Evolutionary conservation across 495 filamentous ascomycete species (phyloP).

Genomic region (Neurospora africana): DNA sequence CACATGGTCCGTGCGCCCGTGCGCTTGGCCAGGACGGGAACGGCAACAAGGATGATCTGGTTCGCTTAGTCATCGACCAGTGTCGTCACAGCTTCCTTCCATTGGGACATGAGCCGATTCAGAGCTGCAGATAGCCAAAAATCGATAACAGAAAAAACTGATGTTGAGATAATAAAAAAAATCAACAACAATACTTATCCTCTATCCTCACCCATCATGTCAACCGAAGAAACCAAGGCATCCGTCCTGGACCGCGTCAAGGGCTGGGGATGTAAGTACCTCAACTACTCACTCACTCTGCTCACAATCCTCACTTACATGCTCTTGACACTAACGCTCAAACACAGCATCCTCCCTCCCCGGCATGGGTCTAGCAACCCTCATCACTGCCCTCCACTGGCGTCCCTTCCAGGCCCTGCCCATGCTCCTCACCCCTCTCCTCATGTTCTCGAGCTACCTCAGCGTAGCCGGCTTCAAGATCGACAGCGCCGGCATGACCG

Average conservation of each 20-base stretch:
- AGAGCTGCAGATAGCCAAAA: neutral
- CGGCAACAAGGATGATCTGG: neutral
- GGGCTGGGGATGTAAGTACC: constrained; percentile 4
- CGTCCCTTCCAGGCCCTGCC: constrained; percentile 67
- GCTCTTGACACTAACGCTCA: neutral
- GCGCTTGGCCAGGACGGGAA: neutral
- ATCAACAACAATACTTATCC: neutral
- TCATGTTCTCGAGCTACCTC: constrained; percentile 80
- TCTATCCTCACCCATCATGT: neutral
- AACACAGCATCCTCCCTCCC: constrained; percentile 65
- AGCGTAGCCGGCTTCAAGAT: constrained; percentile 68
- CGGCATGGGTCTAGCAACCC: constrained; percentile 64
- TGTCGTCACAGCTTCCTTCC: neutral
- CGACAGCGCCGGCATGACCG: constrained; percentile 74
- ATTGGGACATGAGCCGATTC: neutral
- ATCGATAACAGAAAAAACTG: neutral
- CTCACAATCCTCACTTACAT: neutral
- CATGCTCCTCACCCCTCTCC: constrained; percentile 69
- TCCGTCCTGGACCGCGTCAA: neutral
- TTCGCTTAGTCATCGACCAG: neutral
- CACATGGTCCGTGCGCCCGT: neutral
- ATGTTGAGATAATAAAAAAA: neutral
- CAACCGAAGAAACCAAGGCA: neutral
- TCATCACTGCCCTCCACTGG: constrained; percentile 65
- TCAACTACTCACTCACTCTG: neutral